Evolutionary conservation across 1,284 basidiomycete genomes (phyloP).

Genomic region (Ustilago trichophora): DNA sequence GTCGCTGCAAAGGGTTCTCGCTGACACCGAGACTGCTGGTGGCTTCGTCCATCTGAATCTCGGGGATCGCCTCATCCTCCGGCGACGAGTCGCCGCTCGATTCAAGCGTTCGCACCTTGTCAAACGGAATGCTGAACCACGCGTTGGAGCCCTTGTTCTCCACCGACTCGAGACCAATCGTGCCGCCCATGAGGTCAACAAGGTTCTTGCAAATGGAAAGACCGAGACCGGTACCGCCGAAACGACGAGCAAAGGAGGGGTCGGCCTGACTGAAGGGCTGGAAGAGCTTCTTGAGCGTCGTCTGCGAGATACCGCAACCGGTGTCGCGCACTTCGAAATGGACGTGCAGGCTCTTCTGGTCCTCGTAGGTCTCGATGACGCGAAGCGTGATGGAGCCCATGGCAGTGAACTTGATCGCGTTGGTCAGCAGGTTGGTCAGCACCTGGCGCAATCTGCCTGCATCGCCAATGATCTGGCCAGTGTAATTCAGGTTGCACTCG

Average conservation of each 20-base stretch:
- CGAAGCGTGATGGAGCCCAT: slow-evolving; percentile 63
- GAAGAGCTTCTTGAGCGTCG: slow-evolving; percentile 64
- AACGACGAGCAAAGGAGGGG: slow-evolving; percentile 59
- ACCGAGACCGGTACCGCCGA: slow-evolving; percentile 63
- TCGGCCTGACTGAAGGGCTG: slow-evolving; percentile 65
- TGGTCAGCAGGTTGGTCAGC: slow-evolving; percentile 67
- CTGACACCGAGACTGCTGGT: slow-evolving; percentile 49
- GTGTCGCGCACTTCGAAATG: slow-evolving; percentile 66
- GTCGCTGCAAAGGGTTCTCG: slow-evolving; percentile 47
- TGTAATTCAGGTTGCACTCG: slow-evolving; percentile 53
- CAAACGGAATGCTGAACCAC: slow-evolving; percentile 59
- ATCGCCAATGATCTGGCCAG: slow-evolving; percentile 60
- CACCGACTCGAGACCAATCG: slow-evolving; percentile 59
- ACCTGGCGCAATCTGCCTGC: slow-evolving; percentile 62
- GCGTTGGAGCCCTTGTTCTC: slow-evolving; percentile 62
- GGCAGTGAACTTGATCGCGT: slow-evolving; percentile 68
- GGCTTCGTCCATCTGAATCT: slow-evolving; percentile 43
- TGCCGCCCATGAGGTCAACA: slow-evolving; percentile 60
- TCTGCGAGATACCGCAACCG: slow-evolving; percentile 65
- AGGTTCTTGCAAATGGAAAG: slow-evolving; percentile 58
- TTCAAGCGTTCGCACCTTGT: slow-evolving; percentile 38
- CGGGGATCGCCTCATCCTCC: slow-evolving; percentile 21
- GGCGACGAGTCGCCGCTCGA: slow-evolving; percentile 34
- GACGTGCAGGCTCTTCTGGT: slow-evolving; percentile 50
- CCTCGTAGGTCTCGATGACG: slow-evolving; percentile 57